Percentiles rank a stretch among this genome's conserved stretches.
These are phyloP conservation scores for Acacia melanoxylon DNA, from an alignment of 306 rosid species.

Conservation along the genomic window DNA sequence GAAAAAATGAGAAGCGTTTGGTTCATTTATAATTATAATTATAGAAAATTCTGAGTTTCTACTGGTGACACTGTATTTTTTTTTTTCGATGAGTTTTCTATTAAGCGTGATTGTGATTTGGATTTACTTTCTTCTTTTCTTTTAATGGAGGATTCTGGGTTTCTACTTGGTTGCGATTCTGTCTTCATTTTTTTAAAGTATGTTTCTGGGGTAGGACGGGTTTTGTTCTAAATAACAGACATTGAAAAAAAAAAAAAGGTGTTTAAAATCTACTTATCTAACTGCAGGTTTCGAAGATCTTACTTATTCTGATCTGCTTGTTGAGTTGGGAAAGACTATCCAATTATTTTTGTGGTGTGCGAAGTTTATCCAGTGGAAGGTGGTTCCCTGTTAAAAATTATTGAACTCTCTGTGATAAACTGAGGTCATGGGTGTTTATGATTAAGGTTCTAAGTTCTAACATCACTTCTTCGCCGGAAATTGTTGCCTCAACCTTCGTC, in stretches of 20 bases:
- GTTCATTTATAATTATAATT: too few relatives aligned
- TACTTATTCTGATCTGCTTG: neutral
- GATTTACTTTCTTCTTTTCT: neutral
- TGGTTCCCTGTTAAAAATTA: conserved; percentile 3
- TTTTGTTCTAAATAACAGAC: neutral
- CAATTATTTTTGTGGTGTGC: neutral
- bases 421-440: conserved; percentile 48
- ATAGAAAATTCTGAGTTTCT: too few relatives aligned
- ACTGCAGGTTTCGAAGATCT: conserved; percentile 37
- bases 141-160: neutral
- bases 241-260: neutral
- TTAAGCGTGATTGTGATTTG: neutral
- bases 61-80: too few relatives aligned
- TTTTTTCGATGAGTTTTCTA: neutral
- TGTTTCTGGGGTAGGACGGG: neutral
- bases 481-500: conserved; percentile 10
- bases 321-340: conserved; percentile 13
- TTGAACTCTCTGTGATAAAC: neutral
- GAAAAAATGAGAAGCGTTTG: too few relatives aligned
- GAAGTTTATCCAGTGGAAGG: conserved; percentile 14
- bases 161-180: neutral
- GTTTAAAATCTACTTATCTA: neutral
- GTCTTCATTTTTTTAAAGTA: neutral
- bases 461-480: conserved; percentile 20
- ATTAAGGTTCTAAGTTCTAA: conserved; percentile 29